Conservation (phyloP, 2,329 filamentous ascomycete species). For the Periconia sp. region DNA sequence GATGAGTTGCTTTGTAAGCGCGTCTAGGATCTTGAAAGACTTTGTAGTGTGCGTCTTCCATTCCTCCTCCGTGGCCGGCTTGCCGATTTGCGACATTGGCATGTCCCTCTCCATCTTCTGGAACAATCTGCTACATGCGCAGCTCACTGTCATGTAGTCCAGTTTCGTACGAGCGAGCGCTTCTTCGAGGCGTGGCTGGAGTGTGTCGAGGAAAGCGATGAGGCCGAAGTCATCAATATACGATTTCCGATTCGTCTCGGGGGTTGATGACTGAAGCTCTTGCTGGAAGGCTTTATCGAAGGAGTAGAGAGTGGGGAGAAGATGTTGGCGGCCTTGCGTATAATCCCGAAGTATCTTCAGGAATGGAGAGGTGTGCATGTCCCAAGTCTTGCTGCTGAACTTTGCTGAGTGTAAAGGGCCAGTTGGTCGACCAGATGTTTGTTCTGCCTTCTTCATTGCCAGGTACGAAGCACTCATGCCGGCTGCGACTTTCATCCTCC, state of each 20-base stretch:
- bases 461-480: background rate
- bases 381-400: background rate
- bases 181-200: background rate
- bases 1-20: background rate
- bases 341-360: background rate
- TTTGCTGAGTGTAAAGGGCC: too few relatives aligned
- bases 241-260: background rate
- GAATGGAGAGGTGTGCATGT: background rate
- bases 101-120: background rate
- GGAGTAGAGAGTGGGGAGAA: background rate
- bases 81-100: background rate
- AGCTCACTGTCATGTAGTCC: background rate
- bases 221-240: background rate
- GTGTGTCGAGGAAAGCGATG: background rate
- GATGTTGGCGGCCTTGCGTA: background rate
- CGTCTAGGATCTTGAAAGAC: background rate
- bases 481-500: background rate
- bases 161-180: background rate
- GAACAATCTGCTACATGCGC: background rate
- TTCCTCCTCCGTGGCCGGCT: background rate
- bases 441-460: too few relatives aligned
- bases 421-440: too few relatives aligned
- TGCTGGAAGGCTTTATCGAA: background rate
- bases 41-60: background rate
- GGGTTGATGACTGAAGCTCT: background rate